A percentile compares a stretch with the other conserved stretches of the same genome.
Evolutionary conservation across 2,329 filamentous ascomycete species (phyloP).

Genomic region (Pestalotiopsis sp.): DNA sequence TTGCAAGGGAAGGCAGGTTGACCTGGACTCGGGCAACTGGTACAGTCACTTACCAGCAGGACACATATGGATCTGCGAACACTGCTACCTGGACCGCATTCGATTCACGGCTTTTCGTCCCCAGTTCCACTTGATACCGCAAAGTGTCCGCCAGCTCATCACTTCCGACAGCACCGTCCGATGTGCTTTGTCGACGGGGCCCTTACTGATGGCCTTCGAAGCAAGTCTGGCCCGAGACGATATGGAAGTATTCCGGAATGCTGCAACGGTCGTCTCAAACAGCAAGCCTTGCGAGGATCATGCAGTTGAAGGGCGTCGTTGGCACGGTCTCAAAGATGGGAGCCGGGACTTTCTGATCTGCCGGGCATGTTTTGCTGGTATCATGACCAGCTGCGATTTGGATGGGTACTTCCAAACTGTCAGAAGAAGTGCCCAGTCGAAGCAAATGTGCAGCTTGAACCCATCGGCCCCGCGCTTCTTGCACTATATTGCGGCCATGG

Average conservation of each 20-base stretch:
- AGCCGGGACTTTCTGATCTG: slow-evolving; percentile 5
- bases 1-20: not conserved
- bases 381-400: slow-evolving; percentile 7
- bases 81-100: slow-evolving; percentile 10
- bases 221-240: not conserved
- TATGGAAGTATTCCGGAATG: slow-evolving; percentile 1
- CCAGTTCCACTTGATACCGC: not conserved
- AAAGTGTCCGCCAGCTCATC: not conserved
- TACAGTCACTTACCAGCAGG: not conserved
- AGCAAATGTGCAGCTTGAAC: not conserved
- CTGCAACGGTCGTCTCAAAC: not conserved
- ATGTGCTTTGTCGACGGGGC: not conserved
- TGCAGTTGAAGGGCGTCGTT: not conserved
- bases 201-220: slow-evolving; percentile 8
- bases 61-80: slow-evolving; percentile 10
- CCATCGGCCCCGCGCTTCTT: slow-evolving; percentile 2
- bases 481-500: slow-evolving; percentile 3
- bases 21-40: not conserved
- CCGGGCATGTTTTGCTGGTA: slow-evolving; percentile 8
- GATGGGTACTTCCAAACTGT: slow-evolving; percentile 6
- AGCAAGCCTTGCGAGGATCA: not conserved
- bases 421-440: not conserved
- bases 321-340: slow-evolving; percentile 3
- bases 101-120: not conserved
- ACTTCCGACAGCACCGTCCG: not conserved